Evolutionary conservation across 2,329 filamentous ascomycete species (phyloP).

Genomic region (Phyllosticta citribraziliensis): DNA sequence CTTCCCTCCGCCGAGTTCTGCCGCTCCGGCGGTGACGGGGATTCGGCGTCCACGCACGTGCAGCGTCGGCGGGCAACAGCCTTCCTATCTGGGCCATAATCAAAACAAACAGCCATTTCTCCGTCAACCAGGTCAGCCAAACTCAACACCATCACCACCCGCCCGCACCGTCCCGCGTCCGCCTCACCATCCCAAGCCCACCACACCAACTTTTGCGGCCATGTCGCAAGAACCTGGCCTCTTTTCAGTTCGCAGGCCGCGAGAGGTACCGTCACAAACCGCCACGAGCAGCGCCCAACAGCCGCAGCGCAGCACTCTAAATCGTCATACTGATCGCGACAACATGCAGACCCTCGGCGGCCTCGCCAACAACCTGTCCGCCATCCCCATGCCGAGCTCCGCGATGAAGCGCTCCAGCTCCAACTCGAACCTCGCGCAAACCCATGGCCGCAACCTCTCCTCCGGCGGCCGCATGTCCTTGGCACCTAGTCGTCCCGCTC

Average conservation of each 20-base stretch:
- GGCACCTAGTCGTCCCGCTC: constrained; percentile 65
- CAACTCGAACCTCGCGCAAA: constrained; percentile 49
- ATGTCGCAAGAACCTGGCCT: constrained; percentile 85
- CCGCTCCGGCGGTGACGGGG: neutral
- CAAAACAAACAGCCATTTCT: neutral
- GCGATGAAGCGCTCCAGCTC: constrained; percentile 90
- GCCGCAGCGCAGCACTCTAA: constrained; percentile 7
- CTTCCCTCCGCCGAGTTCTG: neutral
- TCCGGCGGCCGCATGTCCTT: constrained; percentile 81
- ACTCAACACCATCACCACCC: neutral
- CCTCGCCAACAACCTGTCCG: constrained; percentile 65
- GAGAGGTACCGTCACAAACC: constrained; percentile 60
- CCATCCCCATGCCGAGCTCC: constrained; percentile 82
- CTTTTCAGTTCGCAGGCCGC: constrained; percentile 83
- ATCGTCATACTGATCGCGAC: constrained; percentile 11
- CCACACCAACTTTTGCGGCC: constrained; percentile 6
- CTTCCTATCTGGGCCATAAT: neutral
- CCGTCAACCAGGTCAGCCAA: neutral
- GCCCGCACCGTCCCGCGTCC: neutral
- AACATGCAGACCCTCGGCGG: constrained; percentile 66
- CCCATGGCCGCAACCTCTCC: constrained; percentile 64
- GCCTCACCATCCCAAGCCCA: neutral
- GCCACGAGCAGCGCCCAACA: constrained; percentile 5
- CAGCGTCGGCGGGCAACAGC: neutral
- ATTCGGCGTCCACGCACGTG: neutral